phyloP scores from a whole-genome alignment of 495 filamentous ascomycete genomes.

The Darksidea phi region DNA sequence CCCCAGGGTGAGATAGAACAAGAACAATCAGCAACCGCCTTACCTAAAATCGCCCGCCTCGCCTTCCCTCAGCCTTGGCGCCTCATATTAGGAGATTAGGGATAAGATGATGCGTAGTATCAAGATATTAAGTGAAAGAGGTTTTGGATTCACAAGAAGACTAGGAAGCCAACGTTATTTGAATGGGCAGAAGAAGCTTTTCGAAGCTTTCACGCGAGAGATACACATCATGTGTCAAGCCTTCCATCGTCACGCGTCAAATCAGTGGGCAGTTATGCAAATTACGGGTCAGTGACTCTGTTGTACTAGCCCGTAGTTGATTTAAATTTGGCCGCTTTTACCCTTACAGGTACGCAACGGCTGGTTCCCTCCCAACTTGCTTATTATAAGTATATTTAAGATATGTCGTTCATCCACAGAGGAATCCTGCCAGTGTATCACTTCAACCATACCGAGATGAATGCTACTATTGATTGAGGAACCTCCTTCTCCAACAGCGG shows the following conservation, averaged over 20 bases:
- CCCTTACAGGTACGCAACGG: too few species aligned
- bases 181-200: constrained; percentile 8
- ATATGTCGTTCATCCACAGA: too few species aligned
- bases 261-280: not conserved
- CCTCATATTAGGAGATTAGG: not conserved
- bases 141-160: constrained; percentile 12
- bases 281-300: not conserved
- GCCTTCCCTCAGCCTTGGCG: not conserved
- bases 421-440: too few species aligned
- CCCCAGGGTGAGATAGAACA: not conserved
- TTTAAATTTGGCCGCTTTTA: not conserved
- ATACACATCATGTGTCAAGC: not conserved
- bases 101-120: constrained; percentile 1
- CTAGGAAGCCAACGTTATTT: constrained; percentile 3
- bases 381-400: too few species aligned
- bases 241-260: not conserved
- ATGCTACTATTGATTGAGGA: too few species aligned
- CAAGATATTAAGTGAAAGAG: constrained; percentile 3
- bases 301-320: not conserved
- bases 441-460: too few species aligned
- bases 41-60: not conserved
- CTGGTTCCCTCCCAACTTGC: too few species aligned
- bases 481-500: too few species aligned
- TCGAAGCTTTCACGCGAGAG: not conserved
- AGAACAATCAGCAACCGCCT: not conserved